These are phyloP conservation scores for Starmera amethionina DNA, from an alignment of 805 yeast genomes.

Conservation along the genomic window DNA sequence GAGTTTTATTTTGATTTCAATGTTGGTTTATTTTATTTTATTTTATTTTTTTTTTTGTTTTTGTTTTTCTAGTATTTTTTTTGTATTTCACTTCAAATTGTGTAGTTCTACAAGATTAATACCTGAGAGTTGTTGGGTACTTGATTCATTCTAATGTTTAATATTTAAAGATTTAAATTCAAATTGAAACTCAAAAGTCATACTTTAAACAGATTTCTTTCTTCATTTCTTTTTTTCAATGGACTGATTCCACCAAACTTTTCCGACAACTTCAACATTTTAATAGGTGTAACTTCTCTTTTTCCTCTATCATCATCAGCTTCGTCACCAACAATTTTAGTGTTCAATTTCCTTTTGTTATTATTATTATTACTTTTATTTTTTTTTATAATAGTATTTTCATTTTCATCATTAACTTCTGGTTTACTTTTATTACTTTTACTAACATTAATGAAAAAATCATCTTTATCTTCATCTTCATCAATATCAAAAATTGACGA, in stretches of 20 bases:
- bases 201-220: slow-evolving; percentile 16
- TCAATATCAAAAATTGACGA: slow-evolving; percentile 18
- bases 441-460: slow-evolving; percentile 12
- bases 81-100: too few relatives aligned
- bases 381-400: slow-evolving; percentile 6
- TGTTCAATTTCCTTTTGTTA: slow-evolving; percentile 12
- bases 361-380: slow-evolving; percentile 11
- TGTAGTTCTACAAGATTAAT: too few relatives aligned
- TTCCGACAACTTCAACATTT: slow-evolving; percentile 17
- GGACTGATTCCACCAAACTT: slow-evolving; percentile 18
- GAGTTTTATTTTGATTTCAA: too few relatives aligned
- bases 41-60: too few relatives aligned
- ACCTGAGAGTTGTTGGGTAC: too few relatives aligned
- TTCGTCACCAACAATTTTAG: slow-evolving; percentile 9
- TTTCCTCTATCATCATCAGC: slow-evolving; percentile 5
- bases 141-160: too few relatives aligned
- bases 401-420: slow-evolving; percentile 10
- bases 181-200: not conserved
- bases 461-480: slow-evolving; percentile 20
- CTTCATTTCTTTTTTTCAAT: slow-evolving; percentile 17
- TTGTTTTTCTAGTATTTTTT: too few relatives aligned
- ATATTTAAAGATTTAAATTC: too few relatives aligned
- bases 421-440: slow-evolving; percentile 4
- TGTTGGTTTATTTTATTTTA: too few relatives aligned
- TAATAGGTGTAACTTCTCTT: slow-evolving; percentile 8